Base-by-base conservation (phyloP, 164 flowering plant species). In the Kalanchoe fedtschenkoi region DNA sequence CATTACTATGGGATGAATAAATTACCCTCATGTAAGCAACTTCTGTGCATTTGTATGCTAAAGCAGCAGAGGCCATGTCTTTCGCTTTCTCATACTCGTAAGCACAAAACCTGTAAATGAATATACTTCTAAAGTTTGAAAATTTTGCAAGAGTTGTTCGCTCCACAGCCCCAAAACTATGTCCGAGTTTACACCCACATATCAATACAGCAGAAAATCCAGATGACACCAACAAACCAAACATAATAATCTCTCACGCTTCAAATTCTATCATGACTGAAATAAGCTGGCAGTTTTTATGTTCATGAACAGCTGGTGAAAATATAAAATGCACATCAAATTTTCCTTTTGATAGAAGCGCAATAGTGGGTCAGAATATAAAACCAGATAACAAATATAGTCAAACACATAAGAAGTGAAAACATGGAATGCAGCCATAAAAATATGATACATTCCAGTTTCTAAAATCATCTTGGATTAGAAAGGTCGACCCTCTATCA, bases 41-140 rank as follows among this genome's bases (percentile, higher is more conserved):
- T 71, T 95, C 97, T 78, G 77, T 71, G 66, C 96, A 95, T 71
- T 95, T 95, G 82, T 87, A 91, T 58, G 97, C 96, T 71, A 95
- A 74, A 53, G 97, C 83, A 73, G 97, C 93, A 60, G 85, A 75
- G 60, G 91, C 91, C 95, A 86, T 84, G 54, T 86, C 87, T 70
- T 79, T 77, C 58, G 67, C 44, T 71, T 68, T 84, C 80, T 87
- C 96, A 76, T 77, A 95, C 72, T 86, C 96, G 64, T 55, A 77
- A 34, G 97, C 97, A 78, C 96, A 91, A 68, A 74, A 81, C 65
- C 99, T 93, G 38, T 14, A 74, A 6, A 28, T 60, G 9, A 17
- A 61, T 26, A 47, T 15, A 58, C 16, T 54, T 38, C 28, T 62
- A 2, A 5, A 43, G 35, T 32, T 58, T 11, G 9, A 33, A 56